These are phyloP conservation scores for Sporisorium exsertum DNA, from an alignment of 1,284 basidiomycete species.

Conservation along the genomic window DNA sequence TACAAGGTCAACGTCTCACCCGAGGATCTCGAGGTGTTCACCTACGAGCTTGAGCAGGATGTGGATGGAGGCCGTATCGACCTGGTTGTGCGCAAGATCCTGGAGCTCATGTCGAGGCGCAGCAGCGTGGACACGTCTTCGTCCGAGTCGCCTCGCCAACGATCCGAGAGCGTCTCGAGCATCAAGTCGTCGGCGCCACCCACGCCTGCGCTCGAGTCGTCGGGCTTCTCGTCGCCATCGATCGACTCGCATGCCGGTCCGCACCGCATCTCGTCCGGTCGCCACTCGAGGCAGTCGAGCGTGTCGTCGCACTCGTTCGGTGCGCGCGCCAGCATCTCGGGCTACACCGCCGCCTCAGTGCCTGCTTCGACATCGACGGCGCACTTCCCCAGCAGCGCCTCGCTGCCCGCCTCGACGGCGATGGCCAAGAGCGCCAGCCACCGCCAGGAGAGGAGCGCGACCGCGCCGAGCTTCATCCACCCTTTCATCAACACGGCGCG, in stretches of 20 bases:
- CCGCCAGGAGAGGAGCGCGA: constrained; percentile 40
- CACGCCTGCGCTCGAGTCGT: constrained; percentile 40
- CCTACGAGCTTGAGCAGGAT: constrained; percentile 54
- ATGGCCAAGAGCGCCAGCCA: constrained; percentile 50
- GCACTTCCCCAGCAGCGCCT: constrained; percentile 25
- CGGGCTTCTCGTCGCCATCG: constrained; percentile 41
- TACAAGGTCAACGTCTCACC: constrained; percentile 64
- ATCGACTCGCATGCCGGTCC: constrained; percentile 45
- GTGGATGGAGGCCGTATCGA: constrained; percentile 40
- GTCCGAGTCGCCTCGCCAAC: constrained; percentile 26
- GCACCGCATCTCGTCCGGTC: constrained; percentile 29
- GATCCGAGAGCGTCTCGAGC: constrained; percentile 41
- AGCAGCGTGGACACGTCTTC: constrained; percentile 24
- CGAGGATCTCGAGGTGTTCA: constrained; percentile 62
- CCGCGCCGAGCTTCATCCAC: constrained; percentile 44
- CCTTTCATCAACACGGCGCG: constrained; percentile 47
- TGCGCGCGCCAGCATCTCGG: constrained; percentile 51
- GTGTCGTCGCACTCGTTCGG: constrained; percentile 35
- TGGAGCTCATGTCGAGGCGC: constrained; percentile 35
- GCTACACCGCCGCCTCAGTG: constrained; percentile 25
- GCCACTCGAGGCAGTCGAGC: constrained; percentile 47
- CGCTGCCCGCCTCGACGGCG: constrained; percentile 34
- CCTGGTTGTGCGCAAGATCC: constrained; percentile 39
- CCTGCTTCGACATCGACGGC: constrained; percentile 18
- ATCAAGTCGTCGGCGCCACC: constrained; percentile 34